Percentiles rank a stretch among this genome's conserved stretches.
phyloP scores from a whole-genome alignment of 192 early-diverging fungal species.

The Oehlia diaphana region DNA sequence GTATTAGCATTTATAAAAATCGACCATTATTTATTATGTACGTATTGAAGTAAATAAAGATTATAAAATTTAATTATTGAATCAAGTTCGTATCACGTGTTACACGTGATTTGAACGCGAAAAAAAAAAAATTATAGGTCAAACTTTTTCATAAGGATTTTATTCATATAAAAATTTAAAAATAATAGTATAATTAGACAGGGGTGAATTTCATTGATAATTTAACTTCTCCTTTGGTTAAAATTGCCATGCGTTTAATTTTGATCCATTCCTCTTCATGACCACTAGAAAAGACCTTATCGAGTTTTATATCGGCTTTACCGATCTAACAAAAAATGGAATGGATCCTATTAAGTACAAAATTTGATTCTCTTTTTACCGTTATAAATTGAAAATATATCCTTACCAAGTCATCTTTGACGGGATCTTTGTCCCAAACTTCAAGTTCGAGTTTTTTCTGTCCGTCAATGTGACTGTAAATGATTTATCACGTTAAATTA shows the following conservation, averaged over 20 bases:
- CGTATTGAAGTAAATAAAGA: too few relatives aligned
- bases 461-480: constrained; percentile 14
- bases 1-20: too few relatives aligned
- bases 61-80: too few relatives aligned
- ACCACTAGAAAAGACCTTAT: background rate
- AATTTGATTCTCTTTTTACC: too few relatives aligned
- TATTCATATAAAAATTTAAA: too few relatives aligned
- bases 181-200: background rate
- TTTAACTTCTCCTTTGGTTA: constrained; percentile 32
- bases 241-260: constrained; percentile 20
- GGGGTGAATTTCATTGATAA: background rate
- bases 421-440: constrained; percentile 33
- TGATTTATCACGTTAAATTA: too few relatives aligned
- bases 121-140: too few relatives aligned
- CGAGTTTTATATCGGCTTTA: constrained; percentile 24
- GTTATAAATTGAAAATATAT: background rate
- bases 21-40: too few relatives aligned
- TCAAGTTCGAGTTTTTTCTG: constrained; percentile 18
- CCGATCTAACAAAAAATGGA: constrained; percentile 21
- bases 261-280: constrained; percentile 24
- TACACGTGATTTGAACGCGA: too few relatives aligned
- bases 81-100: too few relatives aligned
- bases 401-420: constrained; percentile 9
- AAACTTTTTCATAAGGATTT: too few relatives aligned
- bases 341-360: too few relatives aligned